Percentiles rank a stretch among this genome's conserved stretches.
Conservation (phyloP, 1,139 yeast genomes). For the Arxiozyma slooffiae region DNA sequence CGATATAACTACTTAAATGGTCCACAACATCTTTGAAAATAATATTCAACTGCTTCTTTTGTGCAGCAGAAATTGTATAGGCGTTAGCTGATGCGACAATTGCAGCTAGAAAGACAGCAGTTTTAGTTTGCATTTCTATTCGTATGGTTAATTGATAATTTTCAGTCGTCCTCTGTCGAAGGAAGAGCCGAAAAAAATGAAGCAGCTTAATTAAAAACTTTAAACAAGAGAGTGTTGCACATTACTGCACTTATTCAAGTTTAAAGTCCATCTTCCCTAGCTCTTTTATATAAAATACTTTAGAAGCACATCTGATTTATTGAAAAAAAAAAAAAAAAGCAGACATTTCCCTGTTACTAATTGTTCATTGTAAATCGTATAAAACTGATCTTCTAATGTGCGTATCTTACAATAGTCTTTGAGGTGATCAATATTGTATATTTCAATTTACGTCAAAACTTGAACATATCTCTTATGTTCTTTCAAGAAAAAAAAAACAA, state of each 20-base stretch:
- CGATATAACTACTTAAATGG: conserved; percentile 12
- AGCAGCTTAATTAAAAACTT: no score
- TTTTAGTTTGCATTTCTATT: conserved; percentile 7
- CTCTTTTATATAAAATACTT: no score
- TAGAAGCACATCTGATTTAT: background rate
- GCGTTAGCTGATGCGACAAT: conserved; percentile 8
- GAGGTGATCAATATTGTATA: background rate
- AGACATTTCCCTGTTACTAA: background rate
- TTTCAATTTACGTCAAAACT: background rate
- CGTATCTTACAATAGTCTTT: background rate
- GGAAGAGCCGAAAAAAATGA: no score
- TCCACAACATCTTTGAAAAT: conserved; percentile 9
- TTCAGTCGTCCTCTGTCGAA: background rate
- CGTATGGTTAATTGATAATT: background rate
- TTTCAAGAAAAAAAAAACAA: no score
- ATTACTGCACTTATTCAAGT: no score
- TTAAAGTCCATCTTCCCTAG: no score
- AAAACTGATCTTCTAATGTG: background rate
- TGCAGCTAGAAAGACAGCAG: conserved; percentile 9
- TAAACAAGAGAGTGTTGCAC: no score
- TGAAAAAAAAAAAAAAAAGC: no score
- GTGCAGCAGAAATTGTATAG: conserved; percentile 6
- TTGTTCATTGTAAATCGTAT: background rate
- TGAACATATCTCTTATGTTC: background rate
- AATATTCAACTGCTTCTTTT: conserved; percentile 9